phyloP scores from a whole-genome alignment of 352 stramenopile genomes.

The Phytopythium chamaehyphon region DNA sequence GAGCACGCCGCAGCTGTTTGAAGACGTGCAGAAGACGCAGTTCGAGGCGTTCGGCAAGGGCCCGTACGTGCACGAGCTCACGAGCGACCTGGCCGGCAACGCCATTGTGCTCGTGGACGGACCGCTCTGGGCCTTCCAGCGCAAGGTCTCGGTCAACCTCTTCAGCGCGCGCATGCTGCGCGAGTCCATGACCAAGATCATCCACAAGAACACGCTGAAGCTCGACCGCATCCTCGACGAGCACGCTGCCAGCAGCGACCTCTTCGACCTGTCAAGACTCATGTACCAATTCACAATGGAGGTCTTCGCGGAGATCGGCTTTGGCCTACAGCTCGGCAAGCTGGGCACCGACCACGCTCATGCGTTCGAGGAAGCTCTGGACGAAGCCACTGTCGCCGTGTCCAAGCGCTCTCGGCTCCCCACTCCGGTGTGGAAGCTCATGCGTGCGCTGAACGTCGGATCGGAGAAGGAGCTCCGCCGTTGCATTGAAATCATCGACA shows the following conservation, averaged over 20 bases:
- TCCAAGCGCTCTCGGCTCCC: constrained; percentile 31
- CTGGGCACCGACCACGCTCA: constrained; percentile 28
- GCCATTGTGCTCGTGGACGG: constrained; percentile 43
- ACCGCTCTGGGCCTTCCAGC: constrained; percentile 34
- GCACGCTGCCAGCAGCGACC: constrained; percentile 2
- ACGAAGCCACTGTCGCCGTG: constrained; percentile 19
- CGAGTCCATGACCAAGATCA: constrained; percentile 32
- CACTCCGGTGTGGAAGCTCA: constrained; percentile 36
- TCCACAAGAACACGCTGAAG: constrained; percentile 30
- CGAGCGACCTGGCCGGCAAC: constrained; percentile 36
- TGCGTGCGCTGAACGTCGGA: constrained; percentile 36
- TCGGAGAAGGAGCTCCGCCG: constrained; percentile 27
- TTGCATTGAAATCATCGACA: constrained; percentile 29
- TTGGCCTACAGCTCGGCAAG: constrained; percentile 24
- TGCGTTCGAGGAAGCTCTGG: constrained; percentile 31
- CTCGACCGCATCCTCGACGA: constrained; percentile 20
- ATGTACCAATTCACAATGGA: constrained; percentile 41
- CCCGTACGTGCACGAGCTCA: constrained; percentile 31
- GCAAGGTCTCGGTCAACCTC: constrained; percentile 28
- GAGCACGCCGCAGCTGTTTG: constrained; percentile 23
- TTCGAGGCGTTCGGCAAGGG: constrained; percentile 47
- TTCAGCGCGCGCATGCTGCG: constrained; percentile 35
- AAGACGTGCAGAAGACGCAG: constrained; percentile 50
- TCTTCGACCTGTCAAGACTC: constrained; percentile 21
- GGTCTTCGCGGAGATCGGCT: constrained; percentile 42